Base-by-base conservation (phyloP, 148 eudicot species). In the Fagopyrum esculentum region DNA sequence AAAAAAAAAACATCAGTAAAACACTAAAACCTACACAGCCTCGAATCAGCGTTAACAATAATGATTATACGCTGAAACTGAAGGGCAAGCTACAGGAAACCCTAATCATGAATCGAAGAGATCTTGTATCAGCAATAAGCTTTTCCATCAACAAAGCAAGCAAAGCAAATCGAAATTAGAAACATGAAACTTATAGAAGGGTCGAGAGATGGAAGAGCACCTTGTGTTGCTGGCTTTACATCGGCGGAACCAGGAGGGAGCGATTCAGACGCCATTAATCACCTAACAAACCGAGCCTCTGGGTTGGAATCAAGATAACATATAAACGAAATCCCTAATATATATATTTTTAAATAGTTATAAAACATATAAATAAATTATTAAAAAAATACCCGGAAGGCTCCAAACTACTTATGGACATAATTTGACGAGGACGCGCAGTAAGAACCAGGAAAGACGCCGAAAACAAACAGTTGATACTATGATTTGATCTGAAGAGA, bases 171-270 rank as follows among this genome's bases (percentile, higher is more conserved):
- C 63, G 15, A 66, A 35, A 10, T 12, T 35, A 45, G 10, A 13
- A 30, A 1, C 13, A 30, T 12, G 43, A 35, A 64, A 64, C 69
- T 64, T 3, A 4, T 6, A 35, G 29, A 59, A 19, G 29, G 22
- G 5, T 0, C 5, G 35, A 56, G 12, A 59, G 64, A 59, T 59
- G 64, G 64, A 59, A 12, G 47, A 43, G 17, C 45, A 66, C 71
- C 71, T 85, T 85, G 83, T 60, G 74, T 6, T 12, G 74, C 10
- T 12, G 74, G 45, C 45, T 71, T 77, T 5, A 45, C 75, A 77
- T 48, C 79, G 56, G 17, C 56, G 16, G 79, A 68, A 57, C 73
- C 46, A 15, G 79, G 79, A 71, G 79, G 75, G 61, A 57, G 68
- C 73, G 79, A 77, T 10, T 59, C 46, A 6, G 75, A 45, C 71